A percentile compares a stretch with the other conserved stretches of the same genome.
Evolutionary conservation across 2,329 filamentous ascomycete species (phyloP).

Genomic region (Trichoderma gracile): DNA sequence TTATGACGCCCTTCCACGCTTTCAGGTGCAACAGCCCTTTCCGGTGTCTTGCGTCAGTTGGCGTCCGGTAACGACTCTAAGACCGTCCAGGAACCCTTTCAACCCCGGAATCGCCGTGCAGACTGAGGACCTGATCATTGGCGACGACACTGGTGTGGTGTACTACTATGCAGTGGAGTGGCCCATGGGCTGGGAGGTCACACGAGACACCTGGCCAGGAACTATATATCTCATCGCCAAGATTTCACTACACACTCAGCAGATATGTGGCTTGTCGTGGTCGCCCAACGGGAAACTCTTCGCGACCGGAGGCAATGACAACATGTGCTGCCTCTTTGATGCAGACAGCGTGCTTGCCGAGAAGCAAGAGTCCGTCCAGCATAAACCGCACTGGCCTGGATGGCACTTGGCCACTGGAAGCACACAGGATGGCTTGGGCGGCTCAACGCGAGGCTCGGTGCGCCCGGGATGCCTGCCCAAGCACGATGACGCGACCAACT

Average conservation of each 20-base stretch:
- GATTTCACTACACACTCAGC: constrained; percentile 78
- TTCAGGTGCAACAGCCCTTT: constrained; percentile 70
- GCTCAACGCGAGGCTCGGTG: background rate
- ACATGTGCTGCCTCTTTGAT: constrained; percentile 80
- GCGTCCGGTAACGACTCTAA: constrained; percentile 62
- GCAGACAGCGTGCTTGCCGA: constrained; percentile 55
- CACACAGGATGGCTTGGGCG: background rate
- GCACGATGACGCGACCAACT: constrained; percentile 7
- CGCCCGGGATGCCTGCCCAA: background rate
- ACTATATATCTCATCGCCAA: constrained; percentile 74
- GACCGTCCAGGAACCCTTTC: constrained; percentile 54
- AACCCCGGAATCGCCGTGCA: constrained; percentile 54
- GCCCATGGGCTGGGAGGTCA: constrained; percentile 65
- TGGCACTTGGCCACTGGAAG: constrained; percentile 5
- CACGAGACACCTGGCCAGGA: constrained; percentile 70
- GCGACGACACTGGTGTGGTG: constrained; percentile 78
- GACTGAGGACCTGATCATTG: constrained; percentile 82
- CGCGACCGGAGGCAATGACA: constrained; percentile 91
- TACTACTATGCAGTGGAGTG: constrained; percentile 93
- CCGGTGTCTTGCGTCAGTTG: constrained; percentile 81
- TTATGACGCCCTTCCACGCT: constrained; percentile 67
- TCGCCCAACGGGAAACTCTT: constrained; percentile 74
- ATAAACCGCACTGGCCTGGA: constrained; percentile 1
- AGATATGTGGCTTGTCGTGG: constrained; percentile 93
- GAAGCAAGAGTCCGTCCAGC: constrained; percentile 12